phyloP scores from a whole-genome alignment of 805 yeast species.

The Saccharomycopsis olivae region DNA sequence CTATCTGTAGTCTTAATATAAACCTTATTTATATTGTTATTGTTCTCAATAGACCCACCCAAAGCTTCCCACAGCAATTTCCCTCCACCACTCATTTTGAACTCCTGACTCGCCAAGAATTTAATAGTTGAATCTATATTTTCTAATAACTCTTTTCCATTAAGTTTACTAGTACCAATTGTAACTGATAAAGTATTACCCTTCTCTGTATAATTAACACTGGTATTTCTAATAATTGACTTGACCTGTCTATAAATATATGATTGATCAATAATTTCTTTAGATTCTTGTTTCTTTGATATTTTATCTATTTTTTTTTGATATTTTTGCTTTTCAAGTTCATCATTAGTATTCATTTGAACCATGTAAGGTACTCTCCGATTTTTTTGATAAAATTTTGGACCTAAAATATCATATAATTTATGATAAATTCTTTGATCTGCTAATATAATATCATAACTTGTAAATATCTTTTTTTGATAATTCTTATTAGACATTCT shows the following conservation, averaged over 20 bases:
- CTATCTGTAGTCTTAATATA: constrained; percentile 14
- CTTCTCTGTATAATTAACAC: constrained; percentile 42
- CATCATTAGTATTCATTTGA: constrained; percentile 34
- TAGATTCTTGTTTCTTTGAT: neutral
- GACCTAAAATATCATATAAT: constrained; percentile 48
- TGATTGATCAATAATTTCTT: constrained; percentile 51
- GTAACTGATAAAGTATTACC: constrained; percentile 53
- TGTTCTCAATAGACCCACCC: too few relatives aligned
- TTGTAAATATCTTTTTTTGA: constrained; percentile 40
- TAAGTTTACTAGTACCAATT: constrained; percentile 46
- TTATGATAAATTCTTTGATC: constrained; percentile 59
- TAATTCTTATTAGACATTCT: constrained; percentile 34
- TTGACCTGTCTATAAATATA: constrained; percentile 56
- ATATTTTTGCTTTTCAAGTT: constrained; percentile 6
- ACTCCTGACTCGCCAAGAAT: constrained; percentile 35
- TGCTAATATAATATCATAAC: constrained; percentile 56
- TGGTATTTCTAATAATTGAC: constrained; percentile 53
- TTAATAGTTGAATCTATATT: constrained; percentile 42
- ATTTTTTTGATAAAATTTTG: constrained; percentile 50
- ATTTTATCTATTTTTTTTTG: neutral
- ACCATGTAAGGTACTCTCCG: constrained; percentile 60
- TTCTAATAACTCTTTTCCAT: constrained; percentile 31
- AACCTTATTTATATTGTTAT: constrained; percentile 5
- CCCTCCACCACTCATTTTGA: constrained; percentile 47
- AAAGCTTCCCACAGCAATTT: constrained; percentile 1